phyloP scores from a whole-genome alignment of 2,329 filamentous ascomycete genomes.

The Didymella lethalis region DNA sequence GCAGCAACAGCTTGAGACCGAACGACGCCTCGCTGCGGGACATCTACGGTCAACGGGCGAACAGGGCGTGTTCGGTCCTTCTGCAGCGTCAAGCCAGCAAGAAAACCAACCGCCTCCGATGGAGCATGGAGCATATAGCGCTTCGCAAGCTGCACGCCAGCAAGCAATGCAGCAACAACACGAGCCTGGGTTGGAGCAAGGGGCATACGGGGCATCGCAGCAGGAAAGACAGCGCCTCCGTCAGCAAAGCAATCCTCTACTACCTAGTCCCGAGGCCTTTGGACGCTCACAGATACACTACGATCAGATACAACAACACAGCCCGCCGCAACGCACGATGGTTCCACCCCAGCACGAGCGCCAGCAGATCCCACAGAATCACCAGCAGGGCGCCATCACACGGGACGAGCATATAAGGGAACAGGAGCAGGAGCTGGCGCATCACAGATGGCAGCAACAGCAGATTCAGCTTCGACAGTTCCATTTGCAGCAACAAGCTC shows the following conservation, averaged over 20 bases:
- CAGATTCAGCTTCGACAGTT: conserved; percentile 21
- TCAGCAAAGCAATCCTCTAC: conserved; percentile 19
- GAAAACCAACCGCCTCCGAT: background rate
- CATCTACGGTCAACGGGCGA: conserved; percentile 8
- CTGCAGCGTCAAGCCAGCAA: conserved; percentile 14
- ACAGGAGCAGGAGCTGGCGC: conserved; percentile 14
- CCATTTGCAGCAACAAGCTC: conserved; percentile 19
- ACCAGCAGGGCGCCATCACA: conserved; percentile 16
- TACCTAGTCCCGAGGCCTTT: conserved; percentile 9
- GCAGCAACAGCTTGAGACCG: conserved; percentile 18
- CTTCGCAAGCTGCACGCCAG: conserved; percentile 15
- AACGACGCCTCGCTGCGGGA: conserved; percentile 1
- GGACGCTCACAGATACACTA: conserved; percentile 20
- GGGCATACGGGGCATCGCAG: conserved; percentile 9
- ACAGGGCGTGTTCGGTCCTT: conserved; percentile 6
- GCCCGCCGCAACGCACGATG: conserved; percentile 17
- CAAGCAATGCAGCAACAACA: conserved; percentile 14
- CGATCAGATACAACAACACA: conserved; percentile 14
- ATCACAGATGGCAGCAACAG: conserved; percentile 20
- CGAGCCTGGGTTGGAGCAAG: background rate
- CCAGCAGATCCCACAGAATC: conserved; percentile 8
- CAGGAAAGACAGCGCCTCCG: conserved; percentile 29
- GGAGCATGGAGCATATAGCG: conserved; percentile 1
- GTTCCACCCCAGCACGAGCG: conserved; percentile 5
- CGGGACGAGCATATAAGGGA: conserved; percentile 15